Base-by-base conservation (phyloP, 495 filamentous ascomycete species). In the Sabuloglossum arenarium region DNA sequence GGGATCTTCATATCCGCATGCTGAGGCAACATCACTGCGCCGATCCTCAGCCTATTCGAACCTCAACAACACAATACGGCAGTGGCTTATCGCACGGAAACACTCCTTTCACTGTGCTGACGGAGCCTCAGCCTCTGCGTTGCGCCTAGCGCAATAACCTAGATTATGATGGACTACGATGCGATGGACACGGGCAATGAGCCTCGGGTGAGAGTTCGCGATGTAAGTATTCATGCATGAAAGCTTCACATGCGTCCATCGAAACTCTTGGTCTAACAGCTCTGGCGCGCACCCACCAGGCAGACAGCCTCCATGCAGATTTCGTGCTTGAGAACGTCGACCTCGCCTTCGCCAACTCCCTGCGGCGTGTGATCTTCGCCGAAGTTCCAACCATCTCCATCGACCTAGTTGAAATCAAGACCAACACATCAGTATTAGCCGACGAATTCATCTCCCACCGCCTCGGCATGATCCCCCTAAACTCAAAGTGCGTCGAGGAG, bases 401-500 rank as follows among this genome's bases (percentile, higher is more conserved):
- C 31, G 66, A 73, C 30, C 69, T 90, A 60, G 73, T 80, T 29
- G 69, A 74, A 45, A 49, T 49, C 9, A 28, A 49, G 45, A 74
- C 65, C 25, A 56, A 98, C 74, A 95, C 87, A 58, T 90, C 88
- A 49, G 88, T 96, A 2, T 78, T 97, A 9, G 82, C 91, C 39
- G 91, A 98, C 68, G 91, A 98, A 67, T 94, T 97, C 71, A 79
- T 98, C 61, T 79, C 83, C 34, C 91, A 98, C 70, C 85, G 91
- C 25, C 77, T 98, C 4, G 91, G 91, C 30, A 79, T 98, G 30
- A 80, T 97, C 57, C 93, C 93, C 11, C 78, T 98, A 9, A 82
- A 82, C 68, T 82, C 86, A 47, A 81, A 83, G 58, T 81, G 85
- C 63, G 82, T 89, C 66, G 87, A 96, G 53, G 79, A 85, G 53